Evolutionary conservation across 352 stramenopile genomes (phyloP), one percentile per base, ranked within the genome.

Genomic region (Phytophthora pisi): DNA sequence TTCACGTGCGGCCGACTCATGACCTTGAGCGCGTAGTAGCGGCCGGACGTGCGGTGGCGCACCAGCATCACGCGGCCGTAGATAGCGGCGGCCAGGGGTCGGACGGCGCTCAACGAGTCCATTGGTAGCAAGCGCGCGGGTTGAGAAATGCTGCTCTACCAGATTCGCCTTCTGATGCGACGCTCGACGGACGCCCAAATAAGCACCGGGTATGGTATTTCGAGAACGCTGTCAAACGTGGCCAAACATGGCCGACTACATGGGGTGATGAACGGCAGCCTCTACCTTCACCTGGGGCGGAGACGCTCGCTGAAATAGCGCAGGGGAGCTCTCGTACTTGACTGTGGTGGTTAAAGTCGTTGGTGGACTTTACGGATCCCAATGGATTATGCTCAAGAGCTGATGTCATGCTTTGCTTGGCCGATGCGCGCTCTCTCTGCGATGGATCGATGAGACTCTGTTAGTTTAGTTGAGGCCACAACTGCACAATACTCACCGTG

Each of bases 1-100:
- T 59, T 49, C 72, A 91, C 80, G 68, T 89, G 80, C 40, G 79
- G 61, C 34, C 86, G 55, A 57, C 82, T 89, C 82, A 91, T 91
- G 63, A 82, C 74, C 53, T 91, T 91, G 36, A 91, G 67, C 51
- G 82, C 82, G 51, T 81, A 86, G 24, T 78, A 60, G 4, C 56
- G 57, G 30, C 72, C 68, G 1, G 72, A 77, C 4, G 51, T 20
- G 9, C 70, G 67, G 56, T 81, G 76, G 36, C 72, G 75, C 38
- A 80, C 76, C 30, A 86, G 72, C 62, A 77, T 51, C 36, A 89
- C 76, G 8, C 73, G 65, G 18, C 81, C 81, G 66, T 87, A 89
- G 71, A 89, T 88, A 7, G 81, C 81, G 47, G 55, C 71, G 26
- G 75, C 70, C 16, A 91, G 67, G 50, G 70, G 78, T 18, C 73